Conservation (phyloP, 176 grass and related monocot species). For the Oryza brachyantha region DNA sequence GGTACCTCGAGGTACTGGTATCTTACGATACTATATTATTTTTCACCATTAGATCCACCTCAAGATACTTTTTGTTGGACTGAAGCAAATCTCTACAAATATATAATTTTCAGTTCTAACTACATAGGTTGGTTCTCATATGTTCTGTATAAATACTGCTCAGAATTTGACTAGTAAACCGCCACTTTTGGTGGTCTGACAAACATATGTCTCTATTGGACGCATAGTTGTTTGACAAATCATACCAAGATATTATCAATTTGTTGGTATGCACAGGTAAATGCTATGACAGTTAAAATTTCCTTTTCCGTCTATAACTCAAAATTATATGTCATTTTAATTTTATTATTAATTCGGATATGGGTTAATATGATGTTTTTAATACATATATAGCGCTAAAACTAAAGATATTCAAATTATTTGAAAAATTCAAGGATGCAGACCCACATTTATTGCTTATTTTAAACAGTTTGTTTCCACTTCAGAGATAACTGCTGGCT, state of each 20-base stretch:
- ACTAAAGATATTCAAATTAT: background rate
- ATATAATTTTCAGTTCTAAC: background rate
- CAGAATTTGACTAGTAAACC: conserved; percentile 5
- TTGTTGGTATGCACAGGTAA: background rate
- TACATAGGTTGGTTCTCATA: background rate
- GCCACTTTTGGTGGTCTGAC: background rate
- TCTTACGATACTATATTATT: too few species aligned
- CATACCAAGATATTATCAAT: background rate
- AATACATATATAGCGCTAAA: background rate
- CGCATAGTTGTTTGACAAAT: background rate
- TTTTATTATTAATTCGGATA: background rate
- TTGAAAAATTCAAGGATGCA: background rate
- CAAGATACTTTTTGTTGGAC: too few species aligned
- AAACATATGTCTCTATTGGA: background rate
- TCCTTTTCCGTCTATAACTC: background rate
- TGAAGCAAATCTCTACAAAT: too few species aligned
- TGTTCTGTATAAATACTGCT: background rate
- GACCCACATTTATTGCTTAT: background rate
- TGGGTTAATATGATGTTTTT: background rate
- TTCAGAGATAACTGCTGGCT: background rate
- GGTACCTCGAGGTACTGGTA: too few species aligned
- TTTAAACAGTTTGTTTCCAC: background rate
- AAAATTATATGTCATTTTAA: background rate
- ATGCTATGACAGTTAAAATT: background rate
- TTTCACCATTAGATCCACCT: too few species aligned